phyloP scores from a whole-genome alignment of 768 basidiomycete species.

The Sutorius australiensis region DNA sequence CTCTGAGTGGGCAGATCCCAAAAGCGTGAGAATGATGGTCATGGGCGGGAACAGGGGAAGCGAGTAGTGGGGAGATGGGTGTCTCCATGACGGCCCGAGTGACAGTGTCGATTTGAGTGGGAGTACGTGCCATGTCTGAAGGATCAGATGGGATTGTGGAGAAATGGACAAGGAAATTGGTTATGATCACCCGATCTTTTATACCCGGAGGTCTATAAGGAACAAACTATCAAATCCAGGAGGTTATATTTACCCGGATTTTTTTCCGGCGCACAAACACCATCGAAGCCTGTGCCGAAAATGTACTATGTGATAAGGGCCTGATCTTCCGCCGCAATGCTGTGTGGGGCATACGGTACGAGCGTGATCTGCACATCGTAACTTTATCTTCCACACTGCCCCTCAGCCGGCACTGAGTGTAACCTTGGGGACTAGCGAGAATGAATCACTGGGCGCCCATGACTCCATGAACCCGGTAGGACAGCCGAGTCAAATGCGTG shows the following conservation, averaged over 20 bases:
- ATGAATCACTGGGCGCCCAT: too few species aligned
- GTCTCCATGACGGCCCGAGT: neutral
- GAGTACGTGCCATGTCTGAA: conserved; percentile 4
- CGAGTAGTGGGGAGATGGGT: conserved; percentile 6
- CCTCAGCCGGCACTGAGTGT: neutral
- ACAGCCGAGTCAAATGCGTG: too few species aligned
- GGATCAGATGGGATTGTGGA: neutral
- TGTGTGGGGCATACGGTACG: neutral
- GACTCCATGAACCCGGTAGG: neutral
- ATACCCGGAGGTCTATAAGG: neutral
- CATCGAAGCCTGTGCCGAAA: neutral
- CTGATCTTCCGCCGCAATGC: neutral
- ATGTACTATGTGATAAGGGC: neutral
- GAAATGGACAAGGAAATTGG: neutral
- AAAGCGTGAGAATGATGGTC: conserved; percentile 19
- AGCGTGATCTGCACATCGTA: neutral
- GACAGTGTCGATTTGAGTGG: neutral
- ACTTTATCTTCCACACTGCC: neutral
- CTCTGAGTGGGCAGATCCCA: conserved; percentile 40
- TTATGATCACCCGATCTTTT: neutral
- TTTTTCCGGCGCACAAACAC: neutral
- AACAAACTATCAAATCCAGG: neutral
- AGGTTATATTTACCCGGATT: neutral
- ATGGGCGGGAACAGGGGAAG: conserved; percentile 13
- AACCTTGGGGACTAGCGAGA: neutral